Percentiles rank a stretch among this genome's conserved stretches.
These are phyloP conservation scores for Blastomyces percursus DNA, from an alignment of 2,329 filamentous ascomycete genomes.

Conservation along the genomic window DNA sequence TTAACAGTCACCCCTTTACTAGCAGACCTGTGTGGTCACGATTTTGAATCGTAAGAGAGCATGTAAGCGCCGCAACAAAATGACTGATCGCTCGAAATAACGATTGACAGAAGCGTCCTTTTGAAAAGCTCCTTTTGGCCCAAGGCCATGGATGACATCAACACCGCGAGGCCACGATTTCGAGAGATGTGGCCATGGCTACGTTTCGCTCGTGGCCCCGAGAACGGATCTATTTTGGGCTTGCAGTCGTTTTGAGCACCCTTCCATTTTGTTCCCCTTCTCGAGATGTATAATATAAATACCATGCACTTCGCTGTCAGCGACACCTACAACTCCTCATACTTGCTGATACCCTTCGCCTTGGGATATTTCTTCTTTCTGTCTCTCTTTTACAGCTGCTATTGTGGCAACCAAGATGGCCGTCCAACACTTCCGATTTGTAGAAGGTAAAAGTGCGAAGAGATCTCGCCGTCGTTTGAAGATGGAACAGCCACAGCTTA, in stretches of 20 bases:
- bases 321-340: neutral
- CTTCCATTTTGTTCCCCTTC: neutral
- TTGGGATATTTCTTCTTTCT: neutral
- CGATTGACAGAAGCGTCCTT: constrained; percentile 1
- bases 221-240: neutral
- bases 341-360: neutral
- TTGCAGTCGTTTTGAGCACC: neutral
- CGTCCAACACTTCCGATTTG: neutral
- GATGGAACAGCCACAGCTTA: neutral
- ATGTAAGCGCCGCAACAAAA: neutral
- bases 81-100: neutral
- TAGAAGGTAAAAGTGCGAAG: constrained; percentile 2
- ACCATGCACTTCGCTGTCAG: neutral
- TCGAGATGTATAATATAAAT: constrained; percentile 4
- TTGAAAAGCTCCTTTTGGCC: constrained; percentile 2
- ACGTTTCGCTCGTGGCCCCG: neutral
- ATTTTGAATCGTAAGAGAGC: neutral
- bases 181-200: neutral
- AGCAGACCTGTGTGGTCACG: neutral
- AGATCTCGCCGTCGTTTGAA: neutral
- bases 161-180: neutral
- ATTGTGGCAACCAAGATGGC: neutral
- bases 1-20: neutral
- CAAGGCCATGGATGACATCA: neutral
- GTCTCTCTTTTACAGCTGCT: neutral